These are phyloP conservation scores for Yamadazyma sp. DNA, from an alignment of 1,139 yeast genomes.

Conservation along the genomic window DNA sequence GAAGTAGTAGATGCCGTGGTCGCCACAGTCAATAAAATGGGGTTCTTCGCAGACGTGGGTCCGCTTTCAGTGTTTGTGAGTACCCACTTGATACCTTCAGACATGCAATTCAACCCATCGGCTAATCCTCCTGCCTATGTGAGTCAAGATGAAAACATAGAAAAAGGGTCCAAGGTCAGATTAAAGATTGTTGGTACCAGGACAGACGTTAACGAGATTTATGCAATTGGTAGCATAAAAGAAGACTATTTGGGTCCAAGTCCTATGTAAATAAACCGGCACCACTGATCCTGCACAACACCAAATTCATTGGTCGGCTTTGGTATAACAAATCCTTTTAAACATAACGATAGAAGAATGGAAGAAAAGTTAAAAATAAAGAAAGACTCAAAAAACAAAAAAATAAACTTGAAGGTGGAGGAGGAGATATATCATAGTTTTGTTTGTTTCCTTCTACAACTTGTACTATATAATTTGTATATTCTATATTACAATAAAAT, in stretches of 20 bases:
- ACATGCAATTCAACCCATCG: conserved; percentile 90
- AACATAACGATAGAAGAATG: no score
- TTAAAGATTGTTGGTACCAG: conserved; percentile 96
- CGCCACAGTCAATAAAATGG: conserved; percentile 92
- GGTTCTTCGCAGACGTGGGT: conserved; percentile 97
- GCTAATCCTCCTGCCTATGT: conserved; percentile 99
- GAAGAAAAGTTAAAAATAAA: no score
- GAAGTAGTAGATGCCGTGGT: conserved; percentile 98
- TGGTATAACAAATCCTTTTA: no score
- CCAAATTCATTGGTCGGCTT: no score
- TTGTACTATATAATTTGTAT: conserved; percentile 8
- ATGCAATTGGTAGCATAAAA: conserved; percentile 95
- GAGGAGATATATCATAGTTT: no score
- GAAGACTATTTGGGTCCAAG: conserved; percentile 94
- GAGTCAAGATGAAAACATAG: conserved; percentile 91
- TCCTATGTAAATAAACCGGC: conserved; percentile 26
- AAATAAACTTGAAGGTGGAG: background rate
- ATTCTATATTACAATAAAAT: conserved; percentile 8
- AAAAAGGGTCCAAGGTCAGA: conserved; percentile 90
- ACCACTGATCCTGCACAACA: no score
- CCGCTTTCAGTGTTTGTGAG: conserved; percentile 94
- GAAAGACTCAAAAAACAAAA: background rate
- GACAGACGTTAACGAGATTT: conserved; percentile 95
- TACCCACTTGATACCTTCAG: conserved; percentile 91
- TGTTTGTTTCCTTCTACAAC: background rate